Base-by-base conservation (phyloP, 768 basidiomycete species). In the Agrocybe pediades region DNA sequence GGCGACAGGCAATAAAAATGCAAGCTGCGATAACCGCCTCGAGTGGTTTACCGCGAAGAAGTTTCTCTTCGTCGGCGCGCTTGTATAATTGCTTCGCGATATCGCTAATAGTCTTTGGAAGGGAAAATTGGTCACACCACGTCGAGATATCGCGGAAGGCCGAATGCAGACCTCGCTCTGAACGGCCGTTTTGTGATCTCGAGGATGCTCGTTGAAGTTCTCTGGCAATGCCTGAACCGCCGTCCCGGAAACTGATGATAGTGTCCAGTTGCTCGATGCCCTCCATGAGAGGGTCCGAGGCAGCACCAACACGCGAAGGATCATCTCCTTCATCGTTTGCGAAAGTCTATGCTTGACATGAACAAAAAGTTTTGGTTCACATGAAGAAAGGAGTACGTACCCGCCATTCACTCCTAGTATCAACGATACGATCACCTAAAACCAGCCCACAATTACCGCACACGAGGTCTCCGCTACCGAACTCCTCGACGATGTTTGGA, bases 281-380 rank as follows among this genome's bases (percentile, higher is more conserved):
- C 69, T 98, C 94, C 75, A 98, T 80, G 40, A 95, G 75, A 25
- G 95, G 93, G 71, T 98, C 94, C 17, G 88, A 85, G 41, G 95
- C 94, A 50, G 93, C 95, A 75, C 97, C 97, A 62, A 99, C 97
- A 89, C 97, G 97, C 61, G 97, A 98, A 58, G 97, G 97, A 70
- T 99, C 97, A 69, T 98, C 96, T 57, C 96, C 95, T 78, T 99
- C 97, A 64, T 98, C 96, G 68, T 98, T 97, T 60, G 97, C 97
- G 72, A 99, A 99, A 56, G 97, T 98, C 91, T 98, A 64, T 15
- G 54, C 56, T 61, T 47, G 36, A 46, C 54, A 56, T 29, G 41
- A 42, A 49, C 49, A 57, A 39, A 59, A 25, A n/a, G n/a, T n/a
- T n/a, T n/a, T n/a, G n/a, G 63, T 57, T 62, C 50, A 58, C 56